phyloP scores from a whole-genome alignment of 257 asterid genomes.

The Capsicum pubescens region DNA sequence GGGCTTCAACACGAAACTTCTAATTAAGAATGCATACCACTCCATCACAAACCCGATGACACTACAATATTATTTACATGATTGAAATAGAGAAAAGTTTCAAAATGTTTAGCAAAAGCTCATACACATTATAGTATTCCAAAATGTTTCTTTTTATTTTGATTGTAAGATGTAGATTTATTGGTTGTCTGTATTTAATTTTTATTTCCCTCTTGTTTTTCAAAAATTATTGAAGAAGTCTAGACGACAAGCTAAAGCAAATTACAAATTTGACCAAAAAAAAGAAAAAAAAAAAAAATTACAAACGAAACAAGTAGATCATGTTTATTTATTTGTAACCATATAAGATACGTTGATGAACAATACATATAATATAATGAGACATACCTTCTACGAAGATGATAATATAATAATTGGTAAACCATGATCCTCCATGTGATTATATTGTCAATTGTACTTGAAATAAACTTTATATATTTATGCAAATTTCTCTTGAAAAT shows the following conservation, averaged over 20 bases:
- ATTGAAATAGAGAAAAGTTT: not conserved
- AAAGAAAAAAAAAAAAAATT: not conserved
- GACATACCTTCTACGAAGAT: not conserved
- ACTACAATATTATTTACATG: not conserved
- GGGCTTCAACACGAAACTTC: fast-evolving
- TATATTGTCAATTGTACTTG: not conserved
- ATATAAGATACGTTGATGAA: conserved; percentile 5
- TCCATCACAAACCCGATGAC: not conserved
- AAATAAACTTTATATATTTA: not conserved
- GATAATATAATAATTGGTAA: conserved; percentile 3
- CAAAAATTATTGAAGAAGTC: not conserved
- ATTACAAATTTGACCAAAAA: not conserved
- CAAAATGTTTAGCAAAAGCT: not conserved
- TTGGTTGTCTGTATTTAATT: not conserved
- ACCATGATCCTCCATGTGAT: conserved; percentile 26
- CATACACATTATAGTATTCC: not conserved
- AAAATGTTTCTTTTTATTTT: not conserved
- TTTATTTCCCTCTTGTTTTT: not conserved
- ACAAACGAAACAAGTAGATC: conserved; percentile 12
- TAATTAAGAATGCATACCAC: not conserved
- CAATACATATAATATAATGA: not conserved
- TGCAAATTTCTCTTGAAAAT: not conserved
- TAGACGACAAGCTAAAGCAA: not conserved
- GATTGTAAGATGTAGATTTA: not conserved
- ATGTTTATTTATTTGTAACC: not conserved